A percentile compares a stretch with the other conserved stretches of the same genome.
phyloP scores from a whole-genome alignment of 441 rosid genomes.

The Macaranga tanarius region DNA sequence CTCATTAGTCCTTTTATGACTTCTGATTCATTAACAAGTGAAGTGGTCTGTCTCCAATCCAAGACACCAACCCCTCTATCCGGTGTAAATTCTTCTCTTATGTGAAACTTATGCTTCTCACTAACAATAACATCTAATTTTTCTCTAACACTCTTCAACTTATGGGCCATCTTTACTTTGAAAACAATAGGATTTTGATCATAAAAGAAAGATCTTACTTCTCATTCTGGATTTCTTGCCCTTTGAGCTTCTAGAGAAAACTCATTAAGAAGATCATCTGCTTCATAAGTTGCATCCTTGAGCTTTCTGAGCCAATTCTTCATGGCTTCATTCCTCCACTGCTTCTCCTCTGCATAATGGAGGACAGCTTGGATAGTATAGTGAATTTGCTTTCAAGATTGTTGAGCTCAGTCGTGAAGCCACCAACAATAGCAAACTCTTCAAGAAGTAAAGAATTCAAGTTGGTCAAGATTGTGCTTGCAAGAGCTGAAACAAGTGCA shows the following conservation, averaged over 20 bases:
- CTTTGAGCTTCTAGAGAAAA: background rate
- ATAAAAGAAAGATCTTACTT: no score
- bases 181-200: background rate
- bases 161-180: slow-evolving; percentile 9
- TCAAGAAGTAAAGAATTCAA: background rate
- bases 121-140: background rate
- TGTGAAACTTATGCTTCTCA: background rate
- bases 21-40: background rate
- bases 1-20: background rate
- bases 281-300: slow-evolving; percentile 13
- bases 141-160: background rate
- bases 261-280: slow-evolving; percentile 16
- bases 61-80: background rate
- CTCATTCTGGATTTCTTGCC: no score
- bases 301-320: slow-evolving; percentile 5
- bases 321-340: slow-evolving; percentile 4
- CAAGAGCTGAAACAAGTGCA: slow-evolving; percentile 7
- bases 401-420: background rate
- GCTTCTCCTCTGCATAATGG: slow-evolving; percentile 13
- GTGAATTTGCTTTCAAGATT: slow-evolving; percentile 2
- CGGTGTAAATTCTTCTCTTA: background rate
- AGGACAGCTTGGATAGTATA: slow-evolving; percentile 15
- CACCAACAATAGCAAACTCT: background rate
- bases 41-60: slow-evolving; percentile 12
- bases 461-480: background rate